Evolutionary conservation across 768 basidiomycete genomes (phyloP), one percentile per base, ranked within the genome.

Genomic region (Obba rivulosa): DNA sequence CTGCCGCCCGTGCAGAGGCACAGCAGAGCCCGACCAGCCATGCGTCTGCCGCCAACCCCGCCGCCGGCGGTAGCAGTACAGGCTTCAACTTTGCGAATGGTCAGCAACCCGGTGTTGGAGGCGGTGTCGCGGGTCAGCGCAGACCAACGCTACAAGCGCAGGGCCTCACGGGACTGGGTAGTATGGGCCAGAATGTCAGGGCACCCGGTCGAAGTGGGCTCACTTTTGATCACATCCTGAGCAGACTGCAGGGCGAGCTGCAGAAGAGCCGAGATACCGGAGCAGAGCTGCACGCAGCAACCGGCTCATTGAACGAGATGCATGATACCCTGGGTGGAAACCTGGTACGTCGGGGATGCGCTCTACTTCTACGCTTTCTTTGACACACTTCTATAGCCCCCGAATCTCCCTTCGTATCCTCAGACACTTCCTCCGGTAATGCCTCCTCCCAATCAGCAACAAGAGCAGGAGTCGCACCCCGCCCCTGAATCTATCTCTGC

Each of bases 191-290:
- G 34, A 77, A 76, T 51, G 80, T 83, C 67, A 76, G 84, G 13
- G 75, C 75, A 0, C 85, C 87, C 1, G 85, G 88, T 16, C 92
- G 91, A 68, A 85, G 85, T 58, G 91, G 92, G 0, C 73, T 96
- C 20, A 88, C 83, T 8, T 95, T 98, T 62, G 94, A 97, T 58
- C 89, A 93, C 57, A 92, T 97, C 45, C 69, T 97, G 39, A 87
- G 76, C 48, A 80, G 90, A 31, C 72, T 98, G 2, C 94, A 97
- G 63, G 83, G 84, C 54, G 94, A 98, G 63, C 80, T 98, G n/a
- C 86, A 88, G 69, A 96, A 95, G 70, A 92, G 90, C 59, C 81
- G 91, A 16, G 95, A 98, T 62, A 96, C 94, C 0, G 90, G 91
- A 13, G 75, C 83, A 0, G 94, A 98, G 61, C 72, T 99, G 3